Evolutionary conservation across 345 rosid species (phyloP).

Genomic region (Dovyalis caffra): DNA sequence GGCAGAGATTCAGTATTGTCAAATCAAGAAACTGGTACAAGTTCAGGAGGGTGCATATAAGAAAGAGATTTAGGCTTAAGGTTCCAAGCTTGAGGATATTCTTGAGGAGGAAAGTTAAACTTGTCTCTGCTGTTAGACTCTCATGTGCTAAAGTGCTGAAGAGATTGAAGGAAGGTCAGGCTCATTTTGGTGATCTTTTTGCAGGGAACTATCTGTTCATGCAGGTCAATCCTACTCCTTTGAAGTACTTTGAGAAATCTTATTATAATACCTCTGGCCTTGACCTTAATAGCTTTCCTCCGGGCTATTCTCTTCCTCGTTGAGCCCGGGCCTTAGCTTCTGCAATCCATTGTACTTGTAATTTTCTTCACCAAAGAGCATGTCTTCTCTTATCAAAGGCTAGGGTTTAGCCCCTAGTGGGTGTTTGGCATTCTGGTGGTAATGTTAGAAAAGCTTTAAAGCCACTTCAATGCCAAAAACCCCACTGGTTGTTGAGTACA

Average conservation of each 20-base stretch:
- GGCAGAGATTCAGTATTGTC: not conserved
- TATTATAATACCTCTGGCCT: not conserved
- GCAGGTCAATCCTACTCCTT: constrained; percentile 62
- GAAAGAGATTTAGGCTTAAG: constrained; percentile 53
- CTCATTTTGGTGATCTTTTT: constrained; percentile 69
- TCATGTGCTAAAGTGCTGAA: constrained; percentile 44
- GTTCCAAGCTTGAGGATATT: constrained; percentile 41
- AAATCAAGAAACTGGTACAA: constrained; percentile 34
- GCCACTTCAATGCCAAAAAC: no score
- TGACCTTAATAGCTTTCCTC: not conserved
- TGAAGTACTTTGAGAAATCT: constrained; percentile 32
- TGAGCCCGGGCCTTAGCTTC: not conserved
- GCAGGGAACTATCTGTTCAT: constrained; percentile 72
- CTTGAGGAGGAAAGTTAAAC: constrained; percentile 36
- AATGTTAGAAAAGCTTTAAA: no score
- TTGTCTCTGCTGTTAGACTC: constrained; percentile 22
- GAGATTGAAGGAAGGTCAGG: constrained; percentile 61
- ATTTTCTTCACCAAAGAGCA: no score
- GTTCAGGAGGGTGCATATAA: constrained; percentile 40
- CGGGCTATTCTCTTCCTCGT: not conserved
- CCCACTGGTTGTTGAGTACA: no score
- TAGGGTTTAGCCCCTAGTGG: no score
- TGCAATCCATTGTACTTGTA: no score
- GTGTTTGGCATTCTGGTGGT: no score
- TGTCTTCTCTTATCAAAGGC: no score